Conservation (phyloP, 805 yeast genomes). For the Cyberlindnera misumaiensis region DNA sequence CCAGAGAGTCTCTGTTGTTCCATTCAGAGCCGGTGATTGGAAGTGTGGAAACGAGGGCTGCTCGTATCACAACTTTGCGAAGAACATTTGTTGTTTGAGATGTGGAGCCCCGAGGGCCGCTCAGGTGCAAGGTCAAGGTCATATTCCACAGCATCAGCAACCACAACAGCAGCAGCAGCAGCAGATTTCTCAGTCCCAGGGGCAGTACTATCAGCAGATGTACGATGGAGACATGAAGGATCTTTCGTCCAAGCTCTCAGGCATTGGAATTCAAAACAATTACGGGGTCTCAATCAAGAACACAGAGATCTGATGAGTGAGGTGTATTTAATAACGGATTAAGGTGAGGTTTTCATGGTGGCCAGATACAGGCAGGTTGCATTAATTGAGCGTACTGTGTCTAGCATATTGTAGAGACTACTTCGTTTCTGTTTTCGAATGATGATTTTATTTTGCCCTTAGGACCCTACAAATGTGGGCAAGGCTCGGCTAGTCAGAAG, state of each 20-base stretch:
- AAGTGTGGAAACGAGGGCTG: constrained; percentile 77
- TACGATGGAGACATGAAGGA: constrained; percentile 12
- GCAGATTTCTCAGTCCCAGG: constrained; percentile 3
- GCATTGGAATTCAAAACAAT: constrained; percentile 8
- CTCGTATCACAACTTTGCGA: constrained; percentile 87
- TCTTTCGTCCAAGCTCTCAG: constrained; percentile 15
- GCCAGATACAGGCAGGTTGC: not conserved
- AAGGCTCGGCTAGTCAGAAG: constrained; percentile 8
- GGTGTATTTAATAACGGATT: not conserved
- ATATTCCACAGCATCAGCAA: constrained; percentile 3
- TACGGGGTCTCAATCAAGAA: constrained; percentile 2
- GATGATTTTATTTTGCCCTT: not conserved
- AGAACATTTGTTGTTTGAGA: constrained; percentile 77
- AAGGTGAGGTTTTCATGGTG: not conserved
- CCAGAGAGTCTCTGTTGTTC: constrained; percentile 50
- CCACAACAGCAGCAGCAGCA: constrained; percentile 7
- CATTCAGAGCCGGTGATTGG: constrained; percentile 97
- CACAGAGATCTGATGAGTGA: not conserved
- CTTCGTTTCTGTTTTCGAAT: not conserved
- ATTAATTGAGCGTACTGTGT: not conserved
- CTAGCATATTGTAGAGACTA: no score
- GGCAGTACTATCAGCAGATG: constrained; percentile 5
- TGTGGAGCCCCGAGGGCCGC: constrained; percentile 68
- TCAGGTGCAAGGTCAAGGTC: constrained; percentile 7
- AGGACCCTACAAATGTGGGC: not conserved